Percentiles rank a stretch among this genome's conserved stretches.
These are phyloP conservation scores for Fonsecaea multimorphosa DNA, from an alignment of 2,329 filamentous ascomycete species.

Conservation along the genomic window DNA sequence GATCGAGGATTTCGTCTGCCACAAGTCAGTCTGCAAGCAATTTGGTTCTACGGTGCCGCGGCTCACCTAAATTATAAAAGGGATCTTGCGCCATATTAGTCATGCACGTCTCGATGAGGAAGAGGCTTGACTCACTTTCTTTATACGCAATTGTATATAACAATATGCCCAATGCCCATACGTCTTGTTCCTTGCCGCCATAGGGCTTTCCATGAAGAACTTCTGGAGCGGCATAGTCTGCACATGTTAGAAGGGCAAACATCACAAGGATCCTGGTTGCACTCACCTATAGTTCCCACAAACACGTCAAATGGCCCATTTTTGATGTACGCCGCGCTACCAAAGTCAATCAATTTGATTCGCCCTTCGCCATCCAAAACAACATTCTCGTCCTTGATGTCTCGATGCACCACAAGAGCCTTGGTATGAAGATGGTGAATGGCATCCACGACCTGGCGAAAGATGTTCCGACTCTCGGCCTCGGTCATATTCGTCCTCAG, in stretches of 20 bases:
- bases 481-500: conserved; percentile 96
- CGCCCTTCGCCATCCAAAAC: conserved; percentile 92
- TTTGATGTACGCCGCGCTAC: conserved; percentile 97
- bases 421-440: conserved; percentile 90
- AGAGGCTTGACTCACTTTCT: conserved; percentile 76
- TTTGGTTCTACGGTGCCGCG: not conserved
- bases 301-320: conserved; percentile 98
- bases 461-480: conserved; percentile 90
- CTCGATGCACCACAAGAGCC: conserved; percentile 90
- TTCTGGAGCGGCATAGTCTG: conserved; percentile 98
- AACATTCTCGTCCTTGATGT: conserved; percentile 99
- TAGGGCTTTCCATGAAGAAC: conserved; percentile 92
- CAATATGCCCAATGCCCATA: conserved; percentile 96
- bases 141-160: conserved; percentile 99
- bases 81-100: conserved; percentile 27
- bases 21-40: conserved; percentile 49
- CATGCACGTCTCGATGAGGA: not conserved
- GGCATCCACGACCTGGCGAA: conserved; percentile 87
- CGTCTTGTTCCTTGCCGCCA: conserved; percentile 94
- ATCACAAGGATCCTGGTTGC: not conserved
- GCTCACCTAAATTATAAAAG: conserved; percentile 35
- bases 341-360: conserved; percentile 98
- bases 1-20: conserved; percentile 94
- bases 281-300: conserved; percentile 93
- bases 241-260: conserved; percentile 12